phyloP scores from a whole-genome alignment of 257 asterid species.

The Paulownia fortunei region DNA sequence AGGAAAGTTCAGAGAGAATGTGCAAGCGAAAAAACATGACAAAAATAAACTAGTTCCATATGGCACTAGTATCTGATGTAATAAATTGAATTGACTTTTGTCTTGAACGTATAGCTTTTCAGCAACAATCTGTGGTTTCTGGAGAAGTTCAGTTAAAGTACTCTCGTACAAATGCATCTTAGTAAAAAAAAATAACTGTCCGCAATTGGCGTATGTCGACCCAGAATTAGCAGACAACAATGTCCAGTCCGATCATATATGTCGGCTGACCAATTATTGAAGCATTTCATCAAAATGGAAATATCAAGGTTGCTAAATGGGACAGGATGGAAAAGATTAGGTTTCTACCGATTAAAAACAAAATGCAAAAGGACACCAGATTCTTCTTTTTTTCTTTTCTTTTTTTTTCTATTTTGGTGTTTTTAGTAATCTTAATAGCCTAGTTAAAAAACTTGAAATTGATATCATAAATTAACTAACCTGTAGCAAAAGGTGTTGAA shows the following conservation, averaged over 20 bases:
- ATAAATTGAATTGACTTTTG: slow-evolving; percentile 18
- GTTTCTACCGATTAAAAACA: slow-evolving; percentile 13
- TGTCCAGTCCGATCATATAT: background rate
- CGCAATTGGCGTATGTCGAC: background rate
- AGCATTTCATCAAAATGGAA: background rate
- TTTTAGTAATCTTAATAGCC: slow-evolving; percentile 7
- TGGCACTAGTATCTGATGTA: background rate
- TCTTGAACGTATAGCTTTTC: slow-evolving; percentile 1
- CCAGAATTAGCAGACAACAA: background rate
- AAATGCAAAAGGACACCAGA: background rate
- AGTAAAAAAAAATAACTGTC: background rate
- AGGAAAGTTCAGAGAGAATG: slow-evolving; percentile 18
- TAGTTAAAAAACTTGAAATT: background rate
- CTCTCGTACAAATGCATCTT: background rate
- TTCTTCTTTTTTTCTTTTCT: background rate
- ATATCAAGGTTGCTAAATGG: background rate
- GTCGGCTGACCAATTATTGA: background rate
- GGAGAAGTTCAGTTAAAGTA: background rate
- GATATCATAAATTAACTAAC: slow-evolving; percentile 42
- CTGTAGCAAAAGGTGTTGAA: slow-evolving; percentile 78
- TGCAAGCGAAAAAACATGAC: slow-evolving; percentile 10
- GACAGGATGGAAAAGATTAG: background rate
- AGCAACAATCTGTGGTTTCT: background rate
- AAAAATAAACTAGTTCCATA: slow-evolving; percentile 5
- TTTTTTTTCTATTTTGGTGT: background rate